phyloP scores from a whole-genome alignment of 805 yeast species.

The Barnettozyma pratensis region DNA sequence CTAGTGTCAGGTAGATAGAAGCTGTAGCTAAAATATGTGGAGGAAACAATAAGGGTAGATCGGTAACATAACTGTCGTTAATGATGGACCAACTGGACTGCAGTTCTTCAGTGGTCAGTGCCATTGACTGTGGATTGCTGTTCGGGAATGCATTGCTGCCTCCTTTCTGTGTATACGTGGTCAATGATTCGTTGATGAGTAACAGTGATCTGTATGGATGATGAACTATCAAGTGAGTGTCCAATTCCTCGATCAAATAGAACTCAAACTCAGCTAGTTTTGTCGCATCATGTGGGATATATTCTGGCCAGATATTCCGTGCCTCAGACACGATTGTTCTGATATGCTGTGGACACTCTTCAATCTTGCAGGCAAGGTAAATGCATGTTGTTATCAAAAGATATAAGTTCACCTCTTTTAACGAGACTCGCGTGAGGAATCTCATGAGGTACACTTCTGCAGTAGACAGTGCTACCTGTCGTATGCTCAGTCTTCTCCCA shows the following conservation, averaged over 20 bases:
- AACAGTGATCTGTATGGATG: constrained; percentile 68
- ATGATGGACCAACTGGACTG: constrained; percentile 88
- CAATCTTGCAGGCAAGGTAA: constrained; percentile 88
- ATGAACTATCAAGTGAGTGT: constrained; percentile 63
- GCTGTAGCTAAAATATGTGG: constrained; percentile 87
- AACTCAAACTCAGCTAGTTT: constrained; percentile 95
- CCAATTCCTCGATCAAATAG: constrained; percentile 83
- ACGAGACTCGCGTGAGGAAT: constrained; percentile 64
- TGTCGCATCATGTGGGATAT: constrained; percentile 84
- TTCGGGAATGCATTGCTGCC: not conserved
- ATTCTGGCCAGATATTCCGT: constrained; percentile 89
- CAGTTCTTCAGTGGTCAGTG: constrained; percentile 56
- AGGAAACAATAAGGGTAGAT: constrained; percentile 73
- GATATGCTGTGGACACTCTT: constrained; percentile 93
- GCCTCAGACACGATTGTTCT: constrained; percentile 81
- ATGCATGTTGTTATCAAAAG: constrained; percentile 78
- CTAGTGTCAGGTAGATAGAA: constrained; percentile 73
- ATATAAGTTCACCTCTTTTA: constrained; percentile 80
- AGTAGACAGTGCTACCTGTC: constrained; percentile 84
- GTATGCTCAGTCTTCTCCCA: constrained; percentile 69
- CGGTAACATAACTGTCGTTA: constrained; percentile 87
- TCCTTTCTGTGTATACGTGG: constrained; percentile 21
- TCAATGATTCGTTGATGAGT: constrained; percentile 36
- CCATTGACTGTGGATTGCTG: constrained; percentile 13
- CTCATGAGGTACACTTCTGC: constrained; percentile 84